Evolutionary conservation across 1,139 yeast species (phyloP), one percentile per base, ranked within the genome.

Genomic region (Candida tunisiensis): DNA sequence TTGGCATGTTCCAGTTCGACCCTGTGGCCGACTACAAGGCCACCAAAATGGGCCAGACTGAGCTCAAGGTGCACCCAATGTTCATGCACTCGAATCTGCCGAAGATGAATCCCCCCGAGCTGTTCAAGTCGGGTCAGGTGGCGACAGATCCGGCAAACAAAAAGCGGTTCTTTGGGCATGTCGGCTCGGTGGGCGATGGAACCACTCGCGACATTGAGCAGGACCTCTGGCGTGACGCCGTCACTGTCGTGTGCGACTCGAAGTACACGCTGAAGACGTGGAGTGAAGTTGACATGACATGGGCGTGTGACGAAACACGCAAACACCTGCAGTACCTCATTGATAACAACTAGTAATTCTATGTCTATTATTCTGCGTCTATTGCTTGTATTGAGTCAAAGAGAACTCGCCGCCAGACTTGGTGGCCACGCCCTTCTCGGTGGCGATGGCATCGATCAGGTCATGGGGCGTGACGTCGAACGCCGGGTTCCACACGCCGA

Each of bases 401-500:
- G 53, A 42, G 29, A 52, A 53, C 15, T 34, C 30, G 3, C 53
- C 55, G 6, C 29, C 34, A 18, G 35, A 34, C 31, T 49, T 50
- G 25, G 34, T 37, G 8, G 45, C 44, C 6, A 66, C 79, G 4
- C 66, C 67, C 26, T 64, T 57, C 49, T 88, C 96, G 1, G 96
- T 85, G 17, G 85, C 80, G 35, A 88, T 80, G 32, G 83, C 79
- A 44, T 83, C 94, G 31, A 88, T 82, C 26, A 75, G 57, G 25
- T 62, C 63, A 42, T 74, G 71, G 0, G 94, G 93, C 6, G 96
- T 82, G 8, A 88, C 85, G 47, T 88, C 98, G 43, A 88, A 88
- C 0, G 95, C 78, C 1, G 98, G 98, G 44, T 88, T 88, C 95
- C 96, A 88, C 1, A 82, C 93, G 3, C 64, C 58, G 21, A 85